phyloP scores from a whole-genome alignment of 1,284 basidiomycete genomes.

The Moesziomyces antarcticus region DNA sequence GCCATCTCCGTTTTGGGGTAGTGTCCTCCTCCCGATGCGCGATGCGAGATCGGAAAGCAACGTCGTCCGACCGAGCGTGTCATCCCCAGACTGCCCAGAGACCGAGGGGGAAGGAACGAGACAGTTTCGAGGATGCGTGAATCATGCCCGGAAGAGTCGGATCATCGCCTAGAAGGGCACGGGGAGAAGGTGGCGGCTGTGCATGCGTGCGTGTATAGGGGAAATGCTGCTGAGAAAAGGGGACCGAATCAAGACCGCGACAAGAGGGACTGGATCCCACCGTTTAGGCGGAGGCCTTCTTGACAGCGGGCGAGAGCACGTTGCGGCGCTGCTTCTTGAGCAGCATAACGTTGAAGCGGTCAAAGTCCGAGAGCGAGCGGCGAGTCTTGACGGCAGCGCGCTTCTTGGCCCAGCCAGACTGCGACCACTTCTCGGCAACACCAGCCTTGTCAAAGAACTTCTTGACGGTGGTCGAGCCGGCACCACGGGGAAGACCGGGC shows the following conservation, averaged over 20 bases:
- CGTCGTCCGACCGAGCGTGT: not conserved
- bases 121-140: constrained; percentile 15
- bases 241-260: constrained; percentile 22
- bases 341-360: constrained; percentile 76
- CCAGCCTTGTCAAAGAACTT: constrained; percentile 87
- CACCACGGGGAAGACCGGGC: constrained; percentile 85
- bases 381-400: constrained; percentile 81
- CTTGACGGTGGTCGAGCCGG: constrained; percentile 83
- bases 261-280: not conserved
- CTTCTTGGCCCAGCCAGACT: constrained; percentile 89
- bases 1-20: not conserved
- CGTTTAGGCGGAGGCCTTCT: constrained; percentile 63
- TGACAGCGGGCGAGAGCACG: constrained; percentile 62
- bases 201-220: constrained; percentile 4
- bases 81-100: constrained; percentile 24
- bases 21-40: not conserved
- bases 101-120: constrained; percentile 29
- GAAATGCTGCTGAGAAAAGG: constrained; percentile 34
- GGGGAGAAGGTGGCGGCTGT: constrained; percentile 4
- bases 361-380: constrained; percentile 87
- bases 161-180: not conserved
- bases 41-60: not conserved
- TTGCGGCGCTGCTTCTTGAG: constrained; percentile 72
- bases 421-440: constrained; percentile 79
- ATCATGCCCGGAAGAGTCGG: constrained; percentile 6